Percentiles rank a stretch among this genome's conserved stretches.
phyloP scores from a whole-genome alignment of 345 rosid genomes.

The Toxicodendron radicans region DNA sequence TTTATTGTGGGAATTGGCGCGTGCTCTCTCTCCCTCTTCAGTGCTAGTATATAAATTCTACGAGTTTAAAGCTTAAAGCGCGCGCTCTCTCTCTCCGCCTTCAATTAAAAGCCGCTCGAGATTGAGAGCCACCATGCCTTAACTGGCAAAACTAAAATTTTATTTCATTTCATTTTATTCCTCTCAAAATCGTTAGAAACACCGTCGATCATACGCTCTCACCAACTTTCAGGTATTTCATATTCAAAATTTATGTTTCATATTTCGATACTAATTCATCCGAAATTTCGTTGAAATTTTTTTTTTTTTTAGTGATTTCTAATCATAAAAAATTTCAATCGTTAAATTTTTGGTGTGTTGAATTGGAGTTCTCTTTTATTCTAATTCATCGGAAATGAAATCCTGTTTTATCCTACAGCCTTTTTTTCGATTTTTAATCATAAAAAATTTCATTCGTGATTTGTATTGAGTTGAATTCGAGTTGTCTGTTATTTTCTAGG shows the following conservation, averaged over 20 bases:
- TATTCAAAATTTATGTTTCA: neutral
- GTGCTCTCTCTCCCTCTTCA: neutral
- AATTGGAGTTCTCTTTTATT: neutral
- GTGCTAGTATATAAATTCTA: neutral
- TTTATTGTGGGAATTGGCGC: neutral
- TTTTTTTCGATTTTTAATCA: neutral
- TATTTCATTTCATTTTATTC: neutral
- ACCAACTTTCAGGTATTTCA: slow-evolving; percentile 5
- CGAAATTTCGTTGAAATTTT: neutral
- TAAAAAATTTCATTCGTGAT: too few species aligned
- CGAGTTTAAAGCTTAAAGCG: neutral
- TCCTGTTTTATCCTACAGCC: too few species aligned
- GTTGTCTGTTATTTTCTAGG: neutral
- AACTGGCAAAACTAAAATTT: too few species aligned
- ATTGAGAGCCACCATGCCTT: too few species aligned
- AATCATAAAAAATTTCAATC: neutral
- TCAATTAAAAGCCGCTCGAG: too few species aligned
- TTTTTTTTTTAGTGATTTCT: neutral
- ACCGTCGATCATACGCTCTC: neutral
- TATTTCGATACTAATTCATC: neutral
- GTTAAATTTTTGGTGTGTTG: neutral
- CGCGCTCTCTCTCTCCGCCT: neutral
- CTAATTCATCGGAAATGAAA: neutral
- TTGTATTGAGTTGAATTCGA: neutral
- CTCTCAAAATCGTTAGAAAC: neutral